Percentiles rank a stretch among this genome's conserved stretches.
These are phyloP conservation scores for Sistotremastrum niveocremeum DNA, from an alignment of 768 basidiomycete species.

Conservation along the genomic window DNA sequence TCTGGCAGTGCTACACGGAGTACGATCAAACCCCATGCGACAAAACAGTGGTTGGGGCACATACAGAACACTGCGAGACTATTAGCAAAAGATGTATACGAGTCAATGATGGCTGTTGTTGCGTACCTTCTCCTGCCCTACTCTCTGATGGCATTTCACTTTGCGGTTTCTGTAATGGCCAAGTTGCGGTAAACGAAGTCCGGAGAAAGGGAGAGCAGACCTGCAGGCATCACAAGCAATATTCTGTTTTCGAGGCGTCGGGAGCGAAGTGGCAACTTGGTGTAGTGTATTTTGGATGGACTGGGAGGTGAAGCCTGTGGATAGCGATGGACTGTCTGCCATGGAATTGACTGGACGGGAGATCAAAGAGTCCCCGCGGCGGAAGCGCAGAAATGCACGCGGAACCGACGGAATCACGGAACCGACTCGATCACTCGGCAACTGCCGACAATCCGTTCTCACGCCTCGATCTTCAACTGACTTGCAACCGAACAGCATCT, in stretches of 20 bases:
- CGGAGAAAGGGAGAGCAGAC: slow-evolving; percentile 21
- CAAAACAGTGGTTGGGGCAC: slow-evolving; percentile 29
- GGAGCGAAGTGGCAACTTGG: slow-evolving; percentile 64
- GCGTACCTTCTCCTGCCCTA: slow-evolving; percentile 68
- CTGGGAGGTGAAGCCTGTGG: slow-evolving; percentile 47
- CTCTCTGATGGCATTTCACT: slow-evolving; percentile 77
- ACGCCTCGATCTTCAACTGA: too few species aligned
- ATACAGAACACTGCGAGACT: slow-evolving; percentile 10
- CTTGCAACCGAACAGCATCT: too few species aligned
- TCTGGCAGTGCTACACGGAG: slow-evolving; percentile 53
- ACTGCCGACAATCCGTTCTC: too few species aligned
- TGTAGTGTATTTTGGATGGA: slow-evolving; percentile 73
- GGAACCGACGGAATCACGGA: too few species aligned
- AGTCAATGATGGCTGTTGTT: neutral
- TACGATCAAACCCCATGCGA: slow-evolving; percentile 20
- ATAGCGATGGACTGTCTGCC: slow-evolving; percentile 18
- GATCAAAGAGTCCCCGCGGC: too few species aligned
- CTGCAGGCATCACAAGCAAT: slow-evolving; percentile 91
- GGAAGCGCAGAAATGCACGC: too few species aligned
- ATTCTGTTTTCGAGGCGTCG: slow-evolving; percentile 84
- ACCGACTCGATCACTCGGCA: too few species aligned
- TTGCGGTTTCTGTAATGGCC: slow-evolving; percentile 49
- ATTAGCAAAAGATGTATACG: slow-evolving; percentile 6
- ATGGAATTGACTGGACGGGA: too few species aligned
- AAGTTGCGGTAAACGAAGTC: slow-evolving; percentile 7